phyloP scores from a whole-genome alignment of 2,329 filamentous ascomycete species.

The Trichoderma koningii region DNA sequence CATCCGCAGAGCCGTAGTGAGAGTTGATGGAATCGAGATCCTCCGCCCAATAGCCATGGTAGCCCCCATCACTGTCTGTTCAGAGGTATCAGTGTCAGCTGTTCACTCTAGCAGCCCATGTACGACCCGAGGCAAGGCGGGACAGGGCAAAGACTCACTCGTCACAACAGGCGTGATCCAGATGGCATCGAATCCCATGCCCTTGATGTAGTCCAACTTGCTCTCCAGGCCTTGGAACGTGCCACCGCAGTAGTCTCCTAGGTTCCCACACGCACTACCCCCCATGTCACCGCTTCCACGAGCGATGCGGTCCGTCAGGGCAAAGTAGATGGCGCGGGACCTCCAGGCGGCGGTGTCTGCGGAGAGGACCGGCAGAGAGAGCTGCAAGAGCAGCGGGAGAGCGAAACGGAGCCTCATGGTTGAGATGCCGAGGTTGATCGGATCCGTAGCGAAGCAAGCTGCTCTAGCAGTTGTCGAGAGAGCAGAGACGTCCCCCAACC shows the following conservation, averaged over 20 bases:
- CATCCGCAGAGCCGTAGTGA: constrained; percentile 59
- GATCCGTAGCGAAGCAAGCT: not conserved
- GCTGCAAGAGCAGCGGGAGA: constrained; percentile 26
- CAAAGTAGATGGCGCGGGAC: constrained; percentile 59
- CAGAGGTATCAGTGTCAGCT: not conserved
- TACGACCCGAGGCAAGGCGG: no score
- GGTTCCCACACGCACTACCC: constrained; percentile 46
- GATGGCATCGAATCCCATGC: constrained; percentile 61
- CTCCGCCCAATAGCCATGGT: constrained; percentile 59
- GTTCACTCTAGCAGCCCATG: not conserved
- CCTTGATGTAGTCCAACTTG: constrained; percentile 64
- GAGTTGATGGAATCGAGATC: constrained; percentile 57
- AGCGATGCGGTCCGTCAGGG: constrained; percentile 59
- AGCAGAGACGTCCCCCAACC: not conserved
- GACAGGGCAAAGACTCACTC: constrained; percentile 37
- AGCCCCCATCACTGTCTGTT: constrained; percentile 45
- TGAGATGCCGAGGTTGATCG: not conserved
- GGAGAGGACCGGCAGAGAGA: constrained; percentile 30
- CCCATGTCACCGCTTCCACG: constrained; percentile 47
- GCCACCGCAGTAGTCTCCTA: constrained; percentile 60
- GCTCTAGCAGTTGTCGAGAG: not conserved
- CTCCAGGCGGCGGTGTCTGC: constrained; percentile 51
- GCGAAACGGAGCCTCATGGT: constrained; percentile 14
- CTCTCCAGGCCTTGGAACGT: constrained; percentile 60
- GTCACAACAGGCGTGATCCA: constrained; percentile 61